Evolutionary conservation across 306 rosid species (phyloP).

Genomic region (Gastrolobium villosum): DNA sequence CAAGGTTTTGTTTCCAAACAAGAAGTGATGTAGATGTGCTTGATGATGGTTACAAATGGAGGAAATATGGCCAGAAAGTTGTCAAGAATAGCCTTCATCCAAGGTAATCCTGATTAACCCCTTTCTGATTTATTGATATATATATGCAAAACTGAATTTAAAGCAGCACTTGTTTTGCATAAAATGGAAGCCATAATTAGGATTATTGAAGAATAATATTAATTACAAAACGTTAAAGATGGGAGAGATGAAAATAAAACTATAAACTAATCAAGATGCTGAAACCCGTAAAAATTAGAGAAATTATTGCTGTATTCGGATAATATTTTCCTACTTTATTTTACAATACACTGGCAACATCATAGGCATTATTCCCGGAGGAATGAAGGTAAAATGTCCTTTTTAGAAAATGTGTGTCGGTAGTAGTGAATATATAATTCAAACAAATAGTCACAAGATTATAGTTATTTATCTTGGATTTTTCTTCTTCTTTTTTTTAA

Average conservation of each 20-base stretch:
- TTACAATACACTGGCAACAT: slow-evolving; percentile 47
- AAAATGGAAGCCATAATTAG: slow-evolving; percentile 32
- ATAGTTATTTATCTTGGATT: slow-evolving; percentile 13
- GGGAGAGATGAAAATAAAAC: neutral
- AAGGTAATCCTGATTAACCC: slow-evolving; percentile 54
- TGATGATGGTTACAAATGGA: slow-evolving; percentile 97
- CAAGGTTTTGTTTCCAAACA: slow-evolving; percentile 95
- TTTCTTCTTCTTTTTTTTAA: neutral
- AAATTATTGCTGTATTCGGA: neutral
- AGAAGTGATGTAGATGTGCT: slow-evolving; percentile 94
- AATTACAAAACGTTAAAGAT: neutral
- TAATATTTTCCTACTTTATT: neutral
- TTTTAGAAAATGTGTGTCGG: slow-evolving; percentile 44
- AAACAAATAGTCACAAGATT: slow-evolving; percentile 28
- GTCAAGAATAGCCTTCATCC: slow-evolving; percentile 97
- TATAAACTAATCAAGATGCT: neutral
- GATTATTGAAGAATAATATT: neutral
- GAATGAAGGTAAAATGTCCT: slow-evolving; percentile 52
- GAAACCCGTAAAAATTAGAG: neutral
- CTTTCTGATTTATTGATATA: too few species aligned
- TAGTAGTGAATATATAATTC: slow-evolving; percentile 35
- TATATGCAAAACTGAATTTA: neutral
- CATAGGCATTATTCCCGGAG: slow-evolving; percentile 49
- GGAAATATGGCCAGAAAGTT: slow-evolving; percentile 94
- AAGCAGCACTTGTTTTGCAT: slow-evolving; percentile 5